Percentiles rank a stretch among this genome's conserved stretches.
phyloP scores from a whole-genome alignment of 208 protist species.

The Eutreptiella sp. region DNA sequence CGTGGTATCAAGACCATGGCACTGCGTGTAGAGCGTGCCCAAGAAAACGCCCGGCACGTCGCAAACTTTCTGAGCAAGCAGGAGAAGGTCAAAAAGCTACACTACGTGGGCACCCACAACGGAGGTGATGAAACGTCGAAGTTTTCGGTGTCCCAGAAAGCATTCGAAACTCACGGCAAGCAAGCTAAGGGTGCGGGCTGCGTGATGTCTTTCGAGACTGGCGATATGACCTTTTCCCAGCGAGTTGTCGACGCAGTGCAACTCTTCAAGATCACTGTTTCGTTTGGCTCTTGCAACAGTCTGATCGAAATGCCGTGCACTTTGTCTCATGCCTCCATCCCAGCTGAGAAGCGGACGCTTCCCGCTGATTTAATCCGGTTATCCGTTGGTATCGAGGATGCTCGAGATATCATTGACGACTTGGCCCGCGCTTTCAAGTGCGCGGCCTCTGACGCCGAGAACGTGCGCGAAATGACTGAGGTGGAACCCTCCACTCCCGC shows the following conservation, averaged over 20 bases:
- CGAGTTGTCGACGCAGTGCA: constrained; percentile 66
- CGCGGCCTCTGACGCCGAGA: constrained; percentile 11
- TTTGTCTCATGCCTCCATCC: constrained; percentile 89
- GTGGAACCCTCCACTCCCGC: no score
- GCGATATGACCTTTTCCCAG: constrained; percentile 48
- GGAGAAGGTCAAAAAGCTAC: constrained; percentile 60
- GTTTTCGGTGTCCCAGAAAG: constrained; percentile 56
- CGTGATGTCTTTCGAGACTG: constrained; percentile 66
- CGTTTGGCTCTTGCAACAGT: constrained; percentile 85
- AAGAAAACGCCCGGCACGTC: constrained; percentile 75
- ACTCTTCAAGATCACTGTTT: constrained; percentile 83
- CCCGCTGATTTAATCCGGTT: constrained; percentile 77
- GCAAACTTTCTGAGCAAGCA: constrained; percentile 58
- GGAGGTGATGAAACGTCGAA: constrained; percentile 61
- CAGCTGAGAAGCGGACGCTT: constrained; percentile 68
- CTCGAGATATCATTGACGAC: constrained; percentile 79
- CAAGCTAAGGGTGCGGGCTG: constrained; percentile 53
- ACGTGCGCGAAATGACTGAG: no score
- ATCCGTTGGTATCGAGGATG: constrained; percentile 86
- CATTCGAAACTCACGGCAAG: constrained; percentile 57
- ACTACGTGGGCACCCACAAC: constrained; percentile 78
- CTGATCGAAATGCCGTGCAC: constrained; percentile 80
- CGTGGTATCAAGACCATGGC: constrained; percentile 88
- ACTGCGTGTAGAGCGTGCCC: constrained; percentile 78
- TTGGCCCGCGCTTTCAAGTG: constrained; percentile 36